Evolutionary conservation across 2,329 filamentous ascomycete species (phyloP).

Genomic region (Sporothrix dimorphospora): DNA sequence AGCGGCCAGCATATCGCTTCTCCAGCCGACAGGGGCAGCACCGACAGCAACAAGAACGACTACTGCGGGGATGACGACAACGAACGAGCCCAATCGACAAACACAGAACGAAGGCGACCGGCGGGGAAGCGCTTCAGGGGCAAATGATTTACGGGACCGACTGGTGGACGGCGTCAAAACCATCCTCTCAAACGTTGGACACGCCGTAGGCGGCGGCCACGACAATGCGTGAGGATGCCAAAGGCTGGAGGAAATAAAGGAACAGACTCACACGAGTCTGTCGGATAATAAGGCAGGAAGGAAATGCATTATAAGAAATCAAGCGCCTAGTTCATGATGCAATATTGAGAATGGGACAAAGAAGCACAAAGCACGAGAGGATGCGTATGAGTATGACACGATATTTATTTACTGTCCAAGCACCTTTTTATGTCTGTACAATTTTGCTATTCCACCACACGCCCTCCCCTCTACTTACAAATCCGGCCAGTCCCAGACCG

Average conservation of each 20-base stretch:
- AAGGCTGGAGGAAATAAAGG: too few species aligned
- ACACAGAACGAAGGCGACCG: not conserved
- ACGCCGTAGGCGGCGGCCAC: not conserved
- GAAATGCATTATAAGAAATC: too few species aligned
- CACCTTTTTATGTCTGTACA: too few species aligned
- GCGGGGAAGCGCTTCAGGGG: slow-evolving; percentile 17
- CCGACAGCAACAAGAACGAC: not conserved
- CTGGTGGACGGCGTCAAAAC: slow-evolving; percentile 27
- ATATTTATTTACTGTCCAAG: not conserved
- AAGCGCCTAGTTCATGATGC: too few species aligned
- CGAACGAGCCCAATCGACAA: not conserved
- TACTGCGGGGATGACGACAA: too few species aligned
- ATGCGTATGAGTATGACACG: not conserved
- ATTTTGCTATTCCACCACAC: too few species aligned
- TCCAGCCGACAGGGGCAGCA: not conserved
- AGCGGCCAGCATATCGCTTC: not conserved
- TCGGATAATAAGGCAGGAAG: too few species aligned
- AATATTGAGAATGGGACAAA: not conserved
- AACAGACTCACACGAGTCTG: too few species aligned
- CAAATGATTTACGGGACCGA: slow-evolving; percentile 25
- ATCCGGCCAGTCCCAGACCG: slow-evolving; percentile 56
- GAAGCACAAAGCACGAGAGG: not conserved
- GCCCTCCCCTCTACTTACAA: not conserved
- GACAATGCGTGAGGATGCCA: not conserved
- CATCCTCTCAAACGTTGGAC: slow-evolving; percentile 2